Evolutionary conservation across 805 yeast species (phyloP).

Genomic region (Sugiyamaella marilandica): DNA sequence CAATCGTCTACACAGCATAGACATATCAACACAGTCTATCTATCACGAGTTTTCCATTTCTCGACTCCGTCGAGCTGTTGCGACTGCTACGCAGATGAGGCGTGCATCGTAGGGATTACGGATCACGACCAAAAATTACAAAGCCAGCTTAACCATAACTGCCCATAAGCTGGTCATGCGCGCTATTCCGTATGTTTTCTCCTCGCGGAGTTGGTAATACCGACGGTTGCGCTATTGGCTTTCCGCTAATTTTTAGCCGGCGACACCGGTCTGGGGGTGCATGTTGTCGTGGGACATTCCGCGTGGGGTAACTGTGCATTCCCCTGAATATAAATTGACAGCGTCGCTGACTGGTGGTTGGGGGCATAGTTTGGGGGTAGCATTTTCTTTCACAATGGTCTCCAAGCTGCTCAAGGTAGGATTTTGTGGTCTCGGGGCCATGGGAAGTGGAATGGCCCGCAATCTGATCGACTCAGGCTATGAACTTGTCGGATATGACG

Average conservation of each 20-base stretch:
- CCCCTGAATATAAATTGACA: not conserved
- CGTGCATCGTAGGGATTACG: too few species aligned
- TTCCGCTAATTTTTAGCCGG: not conserved
- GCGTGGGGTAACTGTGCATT: not conserved
- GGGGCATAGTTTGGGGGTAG: not conserved
- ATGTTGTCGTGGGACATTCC: not conserved
- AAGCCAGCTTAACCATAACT: too few species aligned
- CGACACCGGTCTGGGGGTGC: conserved; percentile 1
- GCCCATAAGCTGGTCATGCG: too few species aligned
- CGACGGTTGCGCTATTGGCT: too few species aligned
- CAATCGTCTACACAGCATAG: too few species aligned
- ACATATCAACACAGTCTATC: too few species aligned
- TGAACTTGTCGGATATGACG: conserved; percentile 9
- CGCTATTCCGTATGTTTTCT: too few species aligned
- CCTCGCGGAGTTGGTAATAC: too few species aligned
- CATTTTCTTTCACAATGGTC: conserved; percentile 7
- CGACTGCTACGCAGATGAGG: too few species aligned
- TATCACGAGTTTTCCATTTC: too few species aligned
- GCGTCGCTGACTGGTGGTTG: not conserved
- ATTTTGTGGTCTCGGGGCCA: conserved; percentile 14
- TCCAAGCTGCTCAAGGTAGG: conserved; percentile 4
- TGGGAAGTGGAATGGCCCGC: conserved; percentile 12
- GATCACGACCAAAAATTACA: too few species aligned
- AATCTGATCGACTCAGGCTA: conserved; percentile 5
- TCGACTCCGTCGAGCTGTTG: too few species aligned